Base-by-base conservation (phyloP, 345 rosid species). In the Eucalyptus virginea region DNA sequence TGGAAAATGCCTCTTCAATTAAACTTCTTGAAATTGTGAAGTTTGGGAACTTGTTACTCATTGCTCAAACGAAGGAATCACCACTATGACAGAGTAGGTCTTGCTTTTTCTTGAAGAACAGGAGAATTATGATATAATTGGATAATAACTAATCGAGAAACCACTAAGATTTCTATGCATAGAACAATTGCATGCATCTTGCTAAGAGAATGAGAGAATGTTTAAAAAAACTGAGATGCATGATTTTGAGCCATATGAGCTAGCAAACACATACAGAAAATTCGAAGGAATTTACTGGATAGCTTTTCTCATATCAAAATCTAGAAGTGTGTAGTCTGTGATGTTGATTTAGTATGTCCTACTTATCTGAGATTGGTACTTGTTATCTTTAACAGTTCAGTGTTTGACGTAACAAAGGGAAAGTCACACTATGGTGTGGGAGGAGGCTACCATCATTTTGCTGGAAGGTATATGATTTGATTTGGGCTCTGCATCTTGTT, bases 331-430 rank as follows among this genome's bases (percentile, higher is more conserved):
- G 47, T 40, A 77, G 47, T 77, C 7, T 77, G 85, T 77, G 47
- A 77, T 40, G 47, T 47, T 77, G 16, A 77, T 77, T 77, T 77
- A 77, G 85, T 21, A 77, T 77, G 5, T 77, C 28, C 85, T 37
- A 40, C 85, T 77, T 6, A 77, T 40, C 44, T 77, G 85, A 77
- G 85, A 62, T 49, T 11, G 40, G 48, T 26, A 32, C 56, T 21
- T 90, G 42, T 49, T 81, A 40, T 42, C 62, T 91, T 86, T 88
- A 83, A 87, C 94, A 98, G 99, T 88, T 97, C 99, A 48, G 99
- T 97, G 88, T 98, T 96, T 91, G 99, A 98, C 89, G 99, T 98
- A 69, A 94, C 96, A 3, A 96, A 94, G 93, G 99, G 99, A 89
- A 97, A 95, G 91, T 96, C 98, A 58, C 99, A 97, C 91, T 97